Conservation (phyloP, 805 yeast genomes). For the Debaryomyces castellii region DNA sequence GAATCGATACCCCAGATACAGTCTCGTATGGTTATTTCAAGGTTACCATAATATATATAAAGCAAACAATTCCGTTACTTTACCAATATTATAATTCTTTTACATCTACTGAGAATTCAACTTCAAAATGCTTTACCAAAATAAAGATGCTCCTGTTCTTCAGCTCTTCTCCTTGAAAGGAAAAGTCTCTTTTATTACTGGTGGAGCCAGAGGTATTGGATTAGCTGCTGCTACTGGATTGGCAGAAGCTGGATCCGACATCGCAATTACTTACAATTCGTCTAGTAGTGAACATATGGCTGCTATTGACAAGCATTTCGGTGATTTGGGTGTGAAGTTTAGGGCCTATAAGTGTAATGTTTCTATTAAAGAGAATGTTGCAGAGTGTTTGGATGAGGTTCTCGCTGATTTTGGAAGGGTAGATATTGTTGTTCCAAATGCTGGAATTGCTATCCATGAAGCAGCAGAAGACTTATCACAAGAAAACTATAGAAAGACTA, state of each 20-base stretch:
- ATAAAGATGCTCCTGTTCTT: slow-evolving; percentile 20
- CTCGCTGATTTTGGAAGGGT: slow-evolving; percentile 27
- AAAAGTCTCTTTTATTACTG: slow-evolving; percentile 47
- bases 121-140: slow-evolving; percentile 12
- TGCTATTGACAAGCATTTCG: slow-evolving; percentile 24
- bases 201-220: slow-evolving; percentile 61
- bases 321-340: slow-evolving; percentile 18
- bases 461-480: slow-evolving; percentile 33
- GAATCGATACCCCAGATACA: too few relatives aligned
- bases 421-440: slow-evolving; percentile 38
- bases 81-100: too few relatives aligned
- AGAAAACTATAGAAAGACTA: slow-evolving; percentile 33
- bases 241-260: slow-evolving; percentile 50
- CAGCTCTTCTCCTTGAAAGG: slow-evolving; percentile 38
- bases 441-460: slow-evolving; percentile 40
- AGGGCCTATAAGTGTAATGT: slow-evolving; percentile 32
- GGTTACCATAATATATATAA: background rate
- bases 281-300: slow-evolving; percentile 28
- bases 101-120: background rate
- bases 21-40: too few relatives aligned
- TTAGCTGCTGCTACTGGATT: slow-evolving; percentile 50
- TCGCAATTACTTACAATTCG: slow-evolving; percentile 33
- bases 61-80: background rate
- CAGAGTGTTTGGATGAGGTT: slow-evolving; percentile 21
- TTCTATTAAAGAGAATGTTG: slow-evolving; percentile 21